phyloP scores from a whole-genome alignment of 1,284 basidiomycete species.

The Xerocomus amazonicus region DNA sequence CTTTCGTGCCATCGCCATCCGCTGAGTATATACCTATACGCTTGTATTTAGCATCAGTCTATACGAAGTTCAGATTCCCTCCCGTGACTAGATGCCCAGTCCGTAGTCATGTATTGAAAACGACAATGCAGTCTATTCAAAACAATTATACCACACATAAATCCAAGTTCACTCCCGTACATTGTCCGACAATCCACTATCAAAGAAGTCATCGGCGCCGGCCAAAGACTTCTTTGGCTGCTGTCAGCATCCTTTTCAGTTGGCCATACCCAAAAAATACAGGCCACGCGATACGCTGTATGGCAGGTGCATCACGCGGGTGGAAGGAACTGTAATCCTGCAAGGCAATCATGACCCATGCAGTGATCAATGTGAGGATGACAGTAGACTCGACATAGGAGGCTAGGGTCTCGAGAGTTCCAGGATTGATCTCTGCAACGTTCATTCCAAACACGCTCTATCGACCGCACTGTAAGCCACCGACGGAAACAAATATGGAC shows the following conservation, averaged over 20 bases:
- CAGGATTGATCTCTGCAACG: conserved; percentile 37
- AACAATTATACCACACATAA: conserved; percentile 2
- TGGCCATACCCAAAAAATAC: conserved; percentile 1
- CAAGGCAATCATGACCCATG: conserved; percentile 43
- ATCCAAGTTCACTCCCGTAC: background rate
- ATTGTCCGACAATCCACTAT: background rate
- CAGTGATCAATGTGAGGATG: conserved; percentile 46
- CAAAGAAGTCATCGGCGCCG: background rate
- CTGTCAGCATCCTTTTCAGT: background rate
- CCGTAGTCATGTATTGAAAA: background rate
- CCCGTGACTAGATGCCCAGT: background rate
- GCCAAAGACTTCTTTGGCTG: background rate
- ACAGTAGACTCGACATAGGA: conserved; percentile 43
- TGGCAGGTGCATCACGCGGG: background rate
- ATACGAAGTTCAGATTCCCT: too few species aligned
- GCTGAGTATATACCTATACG: too few species aligned
- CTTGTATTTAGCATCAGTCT: too few species aligned
- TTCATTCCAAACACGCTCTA: conserved; percentile 42
- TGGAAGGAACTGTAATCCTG: conserved; percentile 30
- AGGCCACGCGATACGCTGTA: conserved; percentile 23
- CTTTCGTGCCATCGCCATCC: too few species aligned
- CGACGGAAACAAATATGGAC: background rate
- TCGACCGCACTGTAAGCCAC: conserved; percentile 1
- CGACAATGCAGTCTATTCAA: background rate
- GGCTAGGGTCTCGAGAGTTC: conserved; percentile 32